Conservation (phyloP, 495 filamentous ascomycete species). For the Neohortaea acidophila region DNA sequence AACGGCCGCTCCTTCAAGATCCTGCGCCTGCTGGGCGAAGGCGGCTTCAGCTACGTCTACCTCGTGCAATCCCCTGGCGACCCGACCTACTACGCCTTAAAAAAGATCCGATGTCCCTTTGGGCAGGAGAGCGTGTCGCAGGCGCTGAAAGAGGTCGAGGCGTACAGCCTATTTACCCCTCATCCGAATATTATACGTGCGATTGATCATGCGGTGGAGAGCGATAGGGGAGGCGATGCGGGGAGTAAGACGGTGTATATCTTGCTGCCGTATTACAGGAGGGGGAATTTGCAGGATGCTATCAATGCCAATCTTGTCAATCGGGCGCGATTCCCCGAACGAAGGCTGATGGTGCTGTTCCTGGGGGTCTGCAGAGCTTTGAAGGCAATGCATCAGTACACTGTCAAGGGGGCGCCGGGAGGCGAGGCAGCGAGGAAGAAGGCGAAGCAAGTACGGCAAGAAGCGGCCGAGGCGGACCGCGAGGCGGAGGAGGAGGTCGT, state of each 20-base stretch:
- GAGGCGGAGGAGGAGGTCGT: constrained; percentile 41
- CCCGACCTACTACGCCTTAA: constrained; percentile 76
- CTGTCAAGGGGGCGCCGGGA: constrained; percentile 41
- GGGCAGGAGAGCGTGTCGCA: constrained; percentile 88
- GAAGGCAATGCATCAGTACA: constrained; percentile 80
- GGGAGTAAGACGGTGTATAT: constrained; percentile 90
- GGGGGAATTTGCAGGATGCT: constrained; percentile 90
- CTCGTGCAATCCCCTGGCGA: constrained; percentile 80
- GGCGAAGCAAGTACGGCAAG: constrained; percentile 43
- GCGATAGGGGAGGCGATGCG: constrained; percentile 41
- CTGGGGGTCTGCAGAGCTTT: constrained; percentile 80
- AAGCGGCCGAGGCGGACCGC: constrained; percentile 45
- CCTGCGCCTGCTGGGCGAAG: constrained; percentile 72
- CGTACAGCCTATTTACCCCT: constrained; percentile 74
- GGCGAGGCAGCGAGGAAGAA: constrained; percentile 38
- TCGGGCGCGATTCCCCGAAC: constrained; percentile 82
- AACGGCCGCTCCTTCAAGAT: constrained; percentile 93
- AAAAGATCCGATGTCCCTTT: constrained; percentile 97
- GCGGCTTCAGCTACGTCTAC: constrained; percentile 89
- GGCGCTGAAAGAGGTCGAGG: constrained; percentile 92
- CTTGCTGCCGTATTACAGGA: constrained; percentile 80
- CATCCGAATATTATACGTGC: constrained; percentile 79
- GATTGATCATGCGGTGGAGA: constrained; percentile 64
- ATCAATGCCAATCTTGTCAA: constrained; percentile 99
- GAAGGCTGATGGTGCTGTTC: constrained; percentile 74